phyloP scores from a whole-genome alignment of 768 basidiomycete genomes.

The Boletus vermiculosoides region DNA sequence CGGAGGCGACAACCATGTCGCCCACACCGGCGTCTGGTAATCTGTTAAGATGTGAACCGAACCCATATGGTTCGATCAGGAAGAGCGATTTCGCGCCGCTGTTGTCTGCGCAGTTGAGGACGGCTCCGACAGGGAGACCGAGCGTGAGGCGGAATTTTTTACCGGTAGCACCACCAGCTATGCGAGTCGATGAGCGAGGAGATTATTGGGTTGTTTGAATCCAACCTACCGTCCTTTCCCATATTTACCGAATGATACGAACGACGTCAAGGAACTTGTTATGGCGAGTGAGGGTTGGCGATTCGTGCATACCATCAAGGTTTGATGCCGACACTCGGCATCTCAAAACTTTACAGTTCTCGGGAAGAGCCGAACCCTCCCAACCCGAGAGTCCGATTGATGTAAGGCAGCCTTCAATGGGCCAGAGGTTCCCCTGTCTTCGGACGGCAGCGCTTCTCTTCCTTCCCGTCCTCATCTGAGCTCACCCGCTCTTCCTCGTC shows the following conservation, averaged over 20 bases:
- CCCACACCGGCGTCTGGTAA: slow-evolving; percentile 94
- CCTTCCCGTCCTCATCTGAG: too few relatives aligned
- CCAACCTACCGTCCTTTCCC: slow-evolving; percentile 24
- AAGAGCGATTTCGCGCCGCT: slow-evolving; percentile 95
- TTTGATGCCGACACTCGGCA: slow-evolving; percentile 23
- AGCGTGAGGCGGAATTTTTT: slow-evolving; percentile 96
- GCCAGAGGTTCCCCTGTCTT: too few relatives aligned
- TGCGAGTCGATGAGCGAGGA: slow-evolving; percentile 4
- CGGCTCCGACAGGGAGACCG: slow-evolving; percentile 91
- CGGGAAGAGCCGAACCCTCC: slow-evolving; percentile 5
- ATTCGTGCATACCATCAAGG: slow-evolving; percentile 11
- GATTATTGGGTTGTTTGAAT: not conserved
- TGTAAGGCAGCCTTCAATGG: too few relatives aligned
- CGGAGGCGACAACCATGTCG: slow-evolving; percentile 94
- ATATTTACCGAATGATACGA: slow-evolving; percentile 14
- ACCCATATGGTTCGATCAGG: slow-evolving; percentile 93
- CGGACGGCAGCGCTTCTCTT: too few relatives aligned
- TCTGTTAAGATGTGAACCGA: slow-evolving; percentile 95
- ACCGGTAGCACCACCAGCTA: slow-evolving; percentile 64
- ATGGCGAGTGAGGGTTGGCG: not conserved
- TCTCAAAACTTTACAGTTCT: slow-evolving; percentile 17
- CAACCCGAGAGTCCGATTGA: too few relatives aligned
- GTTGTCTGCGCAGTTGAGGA: slow-evolving; percentile 98
- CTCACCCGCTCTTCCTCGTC: too few relatives aligned
- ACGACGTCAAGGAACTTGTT: slow-evolving; percentile 2